Evolutionary conservation across 352 stramenopile species (phyloP).

Genomic region (Phytophthora ohioensis): DNA sequence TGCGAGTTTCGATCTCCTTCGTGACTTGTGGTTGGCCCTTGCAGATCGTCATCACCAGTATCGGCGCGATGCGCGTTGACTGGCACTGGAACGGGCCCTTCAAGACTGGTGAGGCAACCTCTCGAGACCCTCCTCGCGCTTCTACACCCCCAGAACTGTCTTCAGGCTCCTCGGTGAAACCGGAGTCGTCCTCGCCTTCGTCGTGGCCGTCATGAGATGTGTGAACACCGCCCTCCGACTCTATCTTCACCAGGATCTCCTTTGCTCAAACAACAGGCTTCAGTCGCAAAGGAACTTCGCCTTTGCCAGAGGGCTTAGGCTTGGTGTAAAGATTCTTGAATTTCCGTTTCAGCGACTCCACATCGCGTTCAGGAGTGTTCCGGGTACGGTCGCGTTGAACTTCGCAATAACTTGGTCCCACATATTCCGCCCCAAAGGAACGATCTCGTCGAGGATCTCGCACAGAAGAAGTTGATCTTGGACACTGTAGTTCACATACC

Average conservation of each 20-base stretch:
- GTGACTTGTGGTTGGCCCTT: no score
- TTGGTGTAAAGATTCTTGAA: neutral
- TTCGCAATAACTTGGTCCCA: neutral
- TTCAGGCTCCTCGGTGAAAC: no score
- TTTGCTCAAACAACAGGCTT: neutral
- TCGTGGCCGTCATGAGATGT: neutral
- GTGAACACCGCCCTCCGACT: neutral
- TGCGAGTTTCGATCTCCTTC: no score
- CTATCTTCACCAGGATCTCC: neutral
- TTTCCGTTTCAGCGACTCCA: neutral
- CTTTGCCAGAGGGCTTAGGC: neutral
- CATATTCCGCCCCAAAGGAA: neutral
- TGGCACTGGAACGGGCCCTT: no score
- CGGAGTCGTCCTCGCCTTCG: neutral
- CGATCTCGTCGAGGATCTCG: neutral
- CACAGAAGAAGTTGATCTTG: slow-evolving; percentile 1
- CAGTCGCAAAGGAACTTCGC: neutral
- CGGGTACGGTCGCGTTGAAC: neutral
- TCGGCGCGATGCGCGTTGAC: no score
- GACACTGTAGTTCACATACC: neutral
- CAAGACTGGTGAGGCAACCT: no score
- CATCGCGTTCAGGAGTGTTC: neutral
- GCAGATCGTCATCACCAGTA: no score
- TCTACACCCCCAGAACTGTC: no score
- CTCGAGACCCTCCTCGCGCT: no score